A percentile compares a stretch with the other conserved stretches of the same genome.
phyloP scores from a whole-genome alignment of 2,329 filamentous ascomycete species.

The Fusarium sp. region DNA sequence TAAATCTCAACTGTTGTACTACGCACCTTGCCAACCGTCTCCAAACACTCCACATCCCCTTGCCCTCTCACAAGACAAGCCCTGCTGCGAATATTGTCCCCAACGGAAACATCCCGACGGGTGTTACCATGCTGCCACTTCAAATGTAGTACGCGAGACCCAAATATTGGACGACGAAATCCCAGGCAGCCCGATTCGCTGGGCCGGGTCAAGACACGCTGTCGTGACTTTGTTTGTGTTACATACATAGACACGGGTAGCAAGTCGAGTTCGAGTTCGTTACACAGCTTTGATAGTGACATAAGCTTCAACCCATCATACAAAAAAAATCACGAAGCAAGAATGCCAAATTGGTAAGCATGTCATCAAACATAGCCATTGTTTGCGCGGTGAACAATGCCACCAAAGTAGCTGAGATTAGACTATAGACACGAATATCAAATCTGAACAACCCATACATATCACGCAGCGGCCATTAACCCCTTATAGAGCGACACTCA shows the following conservation, averaged over 20 bases:
- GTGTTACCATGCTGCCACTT: conserved; percentile 21
- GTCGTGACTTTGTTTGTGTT: conserved; percentile 5
- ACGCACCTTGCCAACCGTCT: conserved; percentile 1
- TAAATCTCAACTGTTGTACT: conserved; percentile 12
- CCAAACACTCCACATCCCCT: background rate
- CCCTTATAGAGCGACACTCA: background rate
- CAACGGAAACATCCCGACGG: conserved; percentile 34
- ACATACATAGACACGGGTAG: background rate
- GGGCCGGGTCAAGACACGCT: conserved; percentile 22
- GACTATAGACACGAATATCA: conserved; percentile 3
- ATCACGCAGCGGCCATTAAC: background rate
- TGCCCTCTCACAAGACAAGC: conserved; percentile 30
- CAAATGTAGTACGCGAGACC: background rate
- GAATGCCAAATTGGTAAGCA: background rate
- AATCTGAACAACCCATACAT: background rate
- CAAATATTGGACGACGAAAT: conserved; percentile 6
- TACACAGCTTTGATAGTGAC: background rate
- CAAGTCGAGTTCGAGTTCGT: conserved; percentile 14
- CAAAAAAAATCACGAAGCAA: background rate
- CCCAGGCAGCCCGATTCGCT: conserved; percentile 29
- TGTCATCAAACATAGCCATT: conserved; percentile 21
- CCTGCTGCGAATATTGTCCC: background rate
- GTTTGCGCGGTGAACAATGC: conserved; percentile 26
- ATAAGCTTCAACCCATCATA: background rate
- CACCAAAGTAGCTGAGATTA: background rate